These are phyloP conservation scores for Wallacemonas sp. DNA, from an alignment of 208 protist genomes.

Conservation along the genomic window DNA sequence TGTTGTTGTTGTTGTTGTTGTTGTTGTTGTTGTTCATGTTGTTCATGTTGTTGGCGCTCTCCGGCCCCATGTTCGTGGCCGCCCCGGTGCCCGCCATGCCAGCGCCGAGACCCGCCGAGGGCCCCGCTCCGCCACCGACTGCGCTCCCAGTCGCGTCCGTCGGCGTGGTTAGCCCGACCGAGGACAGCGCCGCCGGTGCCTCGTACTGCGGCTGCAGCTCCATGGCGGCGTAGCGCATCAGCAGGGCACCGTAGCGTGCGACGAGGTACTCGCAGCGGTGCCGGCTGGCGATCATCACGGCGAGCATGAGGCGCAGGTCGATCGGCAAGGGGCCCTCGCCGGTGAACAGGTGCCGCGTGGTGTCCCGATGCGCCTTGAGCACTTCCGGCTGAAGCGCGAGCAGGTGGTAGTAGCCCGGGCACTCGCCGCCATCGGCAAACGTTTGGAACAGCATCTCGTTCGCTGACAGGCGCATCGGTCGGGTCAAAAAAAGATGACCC, in stretches of 20 bases:
- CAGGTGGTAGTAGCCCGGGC: conserved; percentile 66
- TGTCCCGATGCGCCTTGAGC: conserved; percentile 66
- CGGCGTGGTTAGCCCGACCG: too few relatives aligned
- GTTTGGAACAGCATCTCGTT: conserved; percentile 59
- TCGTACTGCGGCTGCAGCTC: conserved; percentile 22
- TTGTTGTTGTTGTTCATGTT: too few relatives aligned
- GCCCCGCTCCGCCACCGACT: not conserved
- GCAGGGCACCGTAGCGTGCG: conserved; percentile 59
- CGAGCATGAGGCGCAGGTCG: conserved; percentile 79
- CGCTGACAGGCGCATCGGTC: conserved; percentile 24
- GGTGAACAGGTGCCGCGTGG: conserved; percentile 69
- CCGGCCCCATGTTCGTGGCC: too few relatives aligned
- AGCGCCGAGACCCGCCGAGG: too few relatives aligned
- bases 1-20: conserved; percentile 2
- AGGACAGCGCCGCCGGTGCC: conserved; percentile 23
- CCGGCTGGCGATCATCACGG: conserved; percentile 77
- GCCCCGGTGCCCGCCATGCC: too few relatives aligned
- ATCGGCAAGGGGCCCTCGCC: conserved; percentile 75
- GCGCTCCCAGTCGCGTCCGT: conserved; percentile 13
- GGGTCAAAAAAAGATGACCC: conserved; percentile 34
- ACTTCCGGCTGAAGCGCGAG: conserved; percentile 65
- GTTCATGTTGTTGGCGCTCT: too few relatives aligned
- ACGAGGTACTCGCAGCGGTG: conserved; percentile 86
- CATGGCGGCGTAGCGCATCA: conserved; percentile 51
- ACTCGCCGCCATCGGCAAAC: conserved; percentile 66